Evolutionary conservation across 2,329 filamentous ascomycete species (phyloP).

Genomic region (Aspergillus sp.): DNA sequence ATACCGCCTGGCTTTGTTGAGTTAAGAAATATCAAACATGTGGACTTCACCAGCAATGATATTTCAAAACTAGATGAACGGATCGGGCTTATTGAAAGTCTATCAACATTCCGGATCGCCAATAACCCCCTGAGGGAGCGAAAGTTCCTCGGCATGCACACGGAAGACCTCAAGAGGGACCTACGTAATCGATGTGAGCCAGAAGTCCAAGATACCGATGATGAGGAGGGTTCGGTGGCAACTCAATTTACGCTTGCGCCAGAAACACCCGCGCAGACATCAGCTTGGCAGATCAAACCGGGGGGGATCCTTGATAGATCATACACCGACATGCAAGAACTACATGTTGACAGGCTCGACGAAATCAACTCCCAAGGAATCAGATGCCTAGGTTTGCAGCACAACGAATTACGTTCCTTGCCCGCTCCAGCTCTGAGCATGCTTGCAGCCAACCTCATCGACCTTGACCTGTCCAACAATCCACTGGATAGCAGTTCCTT

Average conservation of each 20-base stretch:
- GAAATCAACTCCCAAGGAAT: constrained; percentile 49
- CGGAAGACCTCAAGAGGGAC: constrained; percentile 76
- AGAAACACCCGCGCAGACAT: constrained; percentile 43
- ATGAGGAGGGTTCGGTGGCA: constrained; percentile 40
- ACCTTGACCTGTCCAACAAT: constrained; percentile 75
- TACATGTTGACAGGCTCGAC: constrained; percentile 51
- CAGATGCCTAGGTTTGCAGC: constrained; percentile 66
- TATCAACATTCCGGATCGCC: constrained; percentile 72
- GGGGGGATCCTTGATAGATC: constrained; percentile 65
- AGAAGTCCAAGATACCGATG: constrained; percentile 39
- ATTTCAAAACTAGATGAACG: constrained; percentile 72
- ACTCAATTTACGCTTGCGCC: constrained; percentile 42
- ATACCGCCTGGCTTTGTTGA: constrained; percentile 75
- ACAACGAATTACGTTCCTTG: constrained; percentile 71
- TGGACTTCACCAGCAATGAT: constrained; percentile 83
- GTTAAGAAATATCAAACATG: constrained; percentile 68
- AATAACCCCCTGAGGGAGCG: constrained; percentile 91
- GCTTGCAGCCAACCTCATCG: constrained; percentile 68
- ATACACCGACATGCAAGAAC: constrained; percentile 59
- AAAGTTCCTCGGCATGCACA: constrained; percentile 77
- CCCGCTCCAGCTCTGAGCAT: constrained; percentile 67
- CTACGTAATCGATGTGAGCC: constrained; percentile 64
- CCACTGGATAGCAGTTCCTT: constrained; percentile 65
- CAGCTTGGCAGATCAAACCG: constrained; percentile 38
- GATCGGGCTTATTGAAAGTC: constrained; percentile 74